phyloP scores from a whole-genome alignment of 495 filamentous ascomycete species.

The Hyaloscypha bicolor region DNA sequence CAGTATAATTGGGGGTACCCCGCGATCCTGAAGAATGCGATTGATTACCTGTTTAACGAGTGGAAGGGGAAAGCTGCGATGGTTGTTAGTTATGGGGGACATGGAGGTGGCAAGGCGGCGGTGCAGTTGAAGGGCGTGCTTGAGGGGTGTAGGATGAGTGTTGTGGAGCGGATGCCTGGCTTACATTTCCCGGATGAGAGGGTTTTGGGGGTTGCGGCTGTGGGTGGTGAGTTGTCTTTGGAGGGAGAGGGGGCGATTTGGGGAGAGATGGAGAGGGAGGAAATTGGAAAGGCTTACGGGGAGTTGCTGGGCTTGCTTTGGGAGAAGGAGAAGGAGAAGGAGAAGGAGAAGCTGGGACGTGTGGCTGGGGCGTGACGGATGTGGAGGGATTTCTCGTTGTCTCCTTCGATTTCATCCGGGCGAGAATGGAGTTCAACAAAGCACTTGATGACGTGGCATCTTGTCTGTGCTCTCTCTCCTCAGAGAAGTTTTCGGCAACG shows the following conservation, averaged over 20 bases:
- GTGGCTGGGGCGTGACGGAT: background rate
- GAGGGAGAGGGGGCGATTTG: constrained; percentile 9
- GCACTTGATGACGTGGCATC: constrained; percentile 20
- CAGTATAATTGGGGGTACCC: constrained; percentile 59
- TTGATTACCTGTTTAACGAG: constrained; percentile 62
- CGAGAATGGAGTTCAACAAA: constrained; percentile 8
- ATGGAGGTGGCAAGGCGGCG: constrained; percentile 49
- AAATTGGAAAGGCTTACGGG: constrained; percentile 18
- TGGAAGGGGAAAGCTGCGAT: constrained; percentile 61
- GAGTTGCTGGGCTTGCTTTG: background rate
- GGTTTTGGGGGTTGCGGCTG: constrained; percentile 3
- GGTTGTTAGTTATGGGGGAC: constrained; percentile 57
- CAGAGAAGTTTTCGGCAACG: background rate
- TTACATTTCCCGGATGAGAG: constrained; percentile 31
- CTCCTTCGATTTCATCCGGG: constrained; percentile 14
- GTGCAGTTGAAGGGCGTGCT: constrained; percentile 40
- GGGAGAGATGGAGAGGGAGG: constrained; percentile 2
- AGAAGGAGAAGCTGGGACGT: background rate
- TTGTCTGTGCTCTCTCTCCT: constrained; percentile 18
- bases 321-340: constrained; percentile 46
- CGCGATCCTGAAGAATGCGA: constrained; percentile 61
- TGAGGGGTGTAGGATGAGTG: constrained; percentile 31
- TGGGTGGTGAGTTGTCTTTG: constrained; percentile 5
- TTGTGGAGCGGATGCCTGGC: constrained; percentile 17
- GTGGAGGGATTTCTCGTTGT: background rate